phyloP scores from a whole-genome alignment of 2,329 filamentous ascomycete genomes.

The Phialophora tarda region DNA sequence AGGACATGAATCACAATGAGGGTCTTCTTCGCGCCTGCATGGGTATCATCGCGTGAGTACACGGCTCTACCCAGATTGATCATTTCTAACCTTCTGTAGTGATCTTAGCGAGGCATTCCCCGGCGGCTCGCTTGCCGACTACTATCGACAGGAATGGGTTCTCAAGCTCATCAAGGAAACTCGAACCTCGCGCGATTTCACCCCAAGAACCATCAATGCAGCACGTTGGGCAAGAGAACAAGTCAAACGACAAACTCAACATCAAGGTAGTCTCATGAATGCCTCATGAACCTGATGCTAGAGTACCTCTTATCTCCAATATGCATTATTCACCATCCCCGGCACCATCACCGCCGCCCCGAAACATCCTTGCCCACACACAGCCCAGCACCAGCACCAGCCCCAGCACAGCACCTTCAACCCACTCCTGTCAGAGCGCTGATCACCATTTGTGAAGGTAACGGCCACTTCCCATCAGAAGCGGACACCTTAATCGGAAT shows the following conservation, averaged over 20 bases:
- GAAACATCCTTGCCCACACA: conserved; percentile 24
- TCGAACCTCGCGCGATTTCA: conserved; percentile 85
- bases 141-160: conserved; percentile 91
- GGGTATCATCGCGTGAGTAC: conserved; percentile 89
- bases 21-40: conserved; percentile 90
- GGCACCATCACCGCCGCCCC: conserved; percentile 29
- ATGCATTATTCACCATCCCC: conserved; percentile 31
- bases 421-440: conserved; percentile 35
- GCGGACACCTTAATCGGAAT: conserved; percentile 27
- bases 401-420: conserved; percentile 30
- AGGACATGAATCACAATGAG: conserved; percentile 88
- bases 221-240: conserved; percentile 97
- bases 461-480: conserved; percentile 36
- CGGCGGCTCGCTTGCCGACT: conserved; percentile 79
- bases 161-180: conserved; percentile 90
- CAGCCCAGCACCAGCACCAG: conserved; percentile 32
- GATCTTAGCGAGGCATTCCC: conserved; percentile 95
- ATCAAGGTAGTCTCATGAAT: conserved; percentile 42
- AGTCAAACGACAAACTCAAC: conserved; percentile 78
- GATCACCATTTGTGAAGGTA: conserved; percentile 35
- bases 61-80: conserved; percentile 44
- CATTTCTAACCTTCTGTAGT: conserved; percentile 59
- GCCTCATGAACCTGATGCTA: conserved; percentile 38
- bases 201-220: conserved; percentile 83
- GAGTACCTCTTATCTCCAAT: conserved; percentile 26